Conservation (phyloP, 768 basidiomycete genomes). For the Chiua virens region DNA sequence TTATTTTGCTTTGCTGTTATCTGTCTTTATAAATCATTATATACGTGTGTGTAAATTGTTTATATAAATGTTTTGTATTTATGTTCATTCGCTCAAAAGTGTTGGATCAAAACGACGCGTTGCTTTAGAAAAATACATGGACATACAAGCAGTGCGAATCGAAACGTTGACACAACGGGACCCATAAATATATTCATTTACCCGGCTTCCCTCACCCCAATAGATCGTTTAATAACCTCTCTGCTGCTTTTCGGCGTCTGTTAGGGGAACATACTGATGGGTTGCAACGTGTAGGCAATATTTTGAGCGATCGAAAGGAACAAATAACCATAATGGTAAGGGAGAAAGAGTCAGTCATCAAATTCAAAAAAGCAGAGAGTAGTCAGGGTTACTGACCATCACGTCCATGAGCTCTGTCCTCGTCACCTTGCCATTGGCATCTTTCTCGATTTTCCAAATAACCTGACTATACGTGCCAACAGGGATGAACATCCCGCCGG, state of each 20-base stretch:
- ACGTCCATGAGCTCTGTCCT: conserved; percentile 75
- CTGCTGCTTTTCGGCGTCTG: conserved; percentile 53
- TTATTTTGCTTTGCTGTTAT: background rate
- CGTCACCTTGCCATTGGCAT: conserved; percentile 61
- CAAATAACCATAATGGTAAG: background rate
- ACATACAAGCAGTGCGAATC: too few species aligned
- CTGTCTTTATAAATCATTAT: conserved; percentile 20
- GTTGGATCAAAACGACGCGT: too few species aligned
- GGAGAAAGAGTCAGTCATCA: conserved; percentile 8
- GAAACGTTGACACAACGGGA: too few species aligned
- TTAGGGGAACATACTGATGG: conserved; percentile 66
- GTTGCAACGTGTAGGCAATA: background rate
- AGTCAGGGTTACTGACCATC: conserved; percentile 47
- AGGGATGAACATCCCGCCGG: conserved; percentile 91
- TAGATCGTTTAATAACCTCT: conserved; percentile 17
- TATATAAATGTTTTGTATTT: conserved; percentile 1
- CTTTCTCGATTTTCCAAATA: conserved; percentile 82
- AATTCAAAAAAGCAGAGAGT: conserved; percentile 9
- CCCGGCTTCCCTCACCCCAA: background rate
- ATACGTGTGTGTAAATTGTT: background rate
- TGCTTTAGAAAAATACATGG: too few species aligned
- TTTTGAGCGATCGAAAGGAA: background rate
- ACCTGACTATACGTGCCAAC: conserved; percentile 64
- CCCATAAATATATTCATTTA: background rate
- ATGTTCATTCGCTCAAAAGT: background rate